Conservation (phyloP, 495 filamentous ascomycete genomes). For the Aspergillus sclerotioniger region DNA sequence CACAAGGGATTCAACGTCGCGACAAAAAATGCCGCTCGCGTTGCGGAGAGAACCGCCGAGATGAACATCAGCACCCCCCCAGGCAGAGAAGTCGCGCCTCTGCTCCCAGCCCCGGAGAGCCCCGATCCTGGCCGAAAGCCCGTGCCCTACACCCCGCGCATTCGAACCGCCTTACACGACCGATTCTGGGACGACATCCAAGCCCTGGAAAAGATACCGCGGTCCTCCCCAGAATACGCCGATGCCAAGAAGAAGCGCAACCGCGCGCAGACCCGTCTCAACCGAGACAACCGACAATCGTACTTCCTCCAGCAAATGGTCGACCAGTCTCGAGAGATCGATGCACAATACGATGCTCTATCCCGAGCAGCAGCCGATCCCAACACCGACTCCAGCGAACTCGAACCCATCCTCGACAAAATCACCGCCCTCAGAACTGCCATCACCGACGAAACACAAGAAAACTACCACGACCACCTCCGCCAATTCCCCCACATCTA, state of each 20-base stretch:
- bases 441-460: slow-evolving; percentile 8
- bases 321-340: slow-evolving; percentile 25
- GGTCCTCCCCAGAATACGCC: slow-evolving; percentile 4
- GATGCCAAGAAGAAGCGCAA: slow-evolving; percentile 13
- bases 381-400: slow-evolving; percentile 19
- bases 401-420: slow-evolving; percentile 33
- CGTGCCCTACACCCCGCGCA: slow-evolving; percentile 23
- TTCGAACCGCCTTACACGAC: slow-evolving; percentile 21
- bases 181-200: slow-evolving; percentile 15
- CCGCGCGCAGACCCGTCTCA: slow-evolving; percentile 30
- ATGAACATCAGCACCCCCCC: slow-evolving; percentile 35
- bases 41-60: slow-evolving; percentile 35
- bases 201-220: slow-evolving; percentile 9
- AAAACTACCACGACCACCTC: slow-evolving; percentile 25
- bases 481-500: slow-evolving; percentile 17
- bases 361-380: slow-evolving; percentile 32
- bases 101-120: slow-evolving; percentile 24
- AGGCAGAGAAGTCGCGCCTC: slow-evolving; percentile 29
- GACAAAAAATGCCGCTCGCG: slow-evolving; percentile 30
- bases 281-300: slow-evolving; percentile 27
- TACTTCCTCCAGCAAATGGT: slow-evolving; percentile 25
- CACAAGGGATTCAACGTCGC: slow-evolving; percentile 32
- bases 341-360: slow-evolving; percentile 30
- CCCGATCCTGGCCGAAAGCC: slow-evolving; percentile 13
- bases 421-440: slow-evolving; percentile 15